Base-by-base conservation (phyloP, 768 basidiomycete genomes). In the Cystofilobasidium capitatum region DNA sequence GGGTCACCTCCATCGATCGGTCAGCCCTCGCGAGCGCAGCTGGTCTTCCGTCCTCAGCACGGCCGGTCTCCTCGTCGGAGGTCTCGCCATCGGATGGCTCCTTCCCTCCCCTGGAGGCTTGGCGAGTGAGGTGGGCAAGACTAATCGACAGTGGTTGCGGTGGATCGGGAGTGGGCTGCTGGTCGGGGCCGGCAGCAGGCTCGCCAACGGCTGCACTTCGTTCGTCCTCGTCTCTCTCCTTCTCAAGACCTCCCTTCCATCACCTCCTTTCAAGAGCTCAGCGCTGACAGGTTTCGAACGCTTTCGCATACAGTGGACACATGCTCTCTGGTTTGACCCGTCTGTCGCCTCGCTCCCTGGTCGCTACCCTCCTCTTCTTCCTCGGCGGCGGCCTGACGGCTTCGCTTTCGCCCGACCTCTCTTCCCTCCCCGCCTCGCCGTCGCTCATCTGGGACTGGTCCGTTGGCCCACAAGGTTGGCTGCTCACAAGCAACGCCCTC, bases 321-420 rank as follows among this genome's bases (percentile, higher is more conserved):
- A 76, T 79, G 69, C 75, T 79, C 5, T 75, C 76, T 61, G 78
- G 78, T 3, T 69, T 77, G 14, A 75, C 77, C 0, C 72, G 78
- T 22, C 71, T 77, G 31, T 77, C 76, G 22, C 72, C 70, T 24
- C 73, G 77, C 9, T 78, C 77, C 10, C 40, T 79, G 51, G 64
- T 73, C 26, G 78, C 78, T 16, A 76, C 75, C 14, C 55, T 65
- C 7, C 72, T 71, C n/a, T 73, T 74, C 69, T 76, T 76, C 71
- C 49, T 71, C 17, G 72, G 72, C 20, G 74, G 75, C 10, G 69
- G 75, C 61, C 47, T 76, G 68, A 73, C 74, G 8, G 66, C 74
- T 44, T 59, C 70, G 39, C 58, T 72, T 31, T 49, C 67, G 45
- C 70, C 72, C 6, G 8, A 7, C 24, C 14, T 58, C 33, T 20